These are phyloP conservation scores for Colletotrichum tofieldiae DNA, from an alignment of 2,329 filamentous ascomycete genomes.

Conservation along the genomic window DNA sequence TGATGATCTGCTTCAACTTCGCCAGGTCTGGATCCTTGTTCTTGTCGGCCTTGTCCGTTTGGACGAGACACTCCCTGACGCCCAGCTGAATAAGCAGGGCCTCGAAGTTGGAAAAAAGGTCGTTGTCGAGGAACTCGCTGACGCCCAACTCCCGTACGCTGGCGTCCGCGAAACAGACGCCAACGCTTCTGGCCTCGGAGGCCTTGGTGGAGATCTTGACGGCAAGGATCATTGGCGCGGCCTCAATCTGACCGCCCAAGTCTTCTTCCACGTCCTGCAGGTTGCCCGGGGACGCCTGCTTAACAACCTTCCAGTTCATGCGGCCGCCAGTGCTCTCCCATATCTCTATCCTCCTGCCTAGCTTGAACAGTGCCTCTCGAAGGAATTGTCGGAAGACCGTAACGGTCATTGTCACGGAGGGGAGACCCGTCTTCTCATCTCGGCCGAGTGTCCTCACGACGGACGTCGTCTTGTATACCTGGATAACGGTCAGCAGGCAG, in stretches of 20 bases:
- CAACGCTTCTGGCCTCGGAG: conserved; percentile 86
- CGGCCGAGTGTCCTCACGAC: conserved; percentile 92
- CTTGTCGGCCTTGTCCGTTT: conserved; percentile 83
- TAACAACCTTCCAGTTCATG: conserved; percentile 92
- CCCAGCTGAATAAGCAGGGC: conserved; percentile 96
- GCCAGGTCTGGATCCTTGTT: conserved; percentile 89
- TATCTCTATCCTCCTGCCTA: conserved; percentile 93
- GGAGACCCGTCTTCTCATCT: conserved; percentile 85
- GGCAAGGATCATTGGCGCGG: conserved; percentile 93
- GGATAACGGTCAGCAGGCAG: conserved; percentile 7
- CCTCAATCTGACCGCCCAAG: conserved; percentile 86
- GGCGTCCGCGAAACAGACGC: conserved; percentile 97
- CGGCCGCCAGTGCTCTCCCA: conserved; percentile 83
- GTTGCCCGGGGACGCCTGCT: conserved; percentile 96
- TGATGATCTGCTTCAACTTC: conserved; percentile 90
- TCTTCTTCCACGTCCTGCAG: conserved; percentile 98
- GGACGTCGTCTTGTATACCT: conserved; percentile 98
- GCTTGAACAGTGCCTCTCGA: conserved; percentile 90
- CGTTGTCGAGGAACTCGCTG: conserved; percentile 99
- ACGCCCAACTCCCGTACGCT: conserved; percentile 96
- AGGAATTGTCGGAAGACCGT: conserved; percentile 97
- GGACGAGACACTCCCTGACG: conserved; percentile 93
- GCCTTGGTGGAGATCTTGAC: conserved; percentile 95
- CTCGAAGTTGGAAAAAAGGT: conserved; percentile 98
- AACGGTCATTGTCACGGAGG: conserved; percentile 94